Evolutionary conservation across 202 grass and related monocot genomes (phyloP).

Genomic region (Setaria viridis): DNA sequence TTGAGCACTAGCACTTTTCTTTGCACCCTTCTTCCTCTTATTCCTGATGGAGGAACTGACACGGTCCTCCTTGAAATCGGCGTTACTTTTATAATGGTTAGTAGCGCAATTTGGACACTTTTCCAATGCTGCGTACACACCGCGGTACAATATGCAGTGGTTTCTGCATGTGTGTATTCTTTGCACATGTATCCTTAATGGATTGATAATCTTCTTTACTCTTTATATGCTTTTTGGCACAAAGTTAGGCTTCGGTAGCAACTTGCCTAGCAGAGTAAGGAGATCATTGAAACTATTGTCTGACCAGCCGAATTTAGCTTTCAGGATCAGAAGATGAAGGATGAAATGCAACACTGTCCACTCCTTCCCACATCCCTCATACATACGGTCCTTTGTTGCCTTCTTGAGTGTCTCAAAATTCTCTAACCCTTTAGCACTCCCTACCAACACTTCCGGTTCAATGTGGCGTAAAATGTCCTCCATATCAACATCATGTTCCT

Average conservation of each 20-base stretch:
- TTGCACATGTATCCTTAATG: not conserved
- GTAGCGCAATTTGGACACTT: not conserved
- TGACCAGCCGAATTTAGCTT: too few species aligned
- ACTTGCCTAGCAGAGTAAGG: not conserved
- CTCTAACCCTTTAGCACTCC: too few species aligned
- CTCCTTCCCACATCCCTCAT: too few species aligned
- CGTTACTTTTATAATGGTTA: not conserved
- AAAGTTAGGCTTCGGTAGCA: not conserved
- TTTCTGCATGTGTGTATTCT: not conserved
- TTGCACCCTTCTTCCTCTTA: not conserved
- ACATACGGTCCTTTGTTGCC: too few species aligned
- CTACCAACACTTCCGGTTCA: too few species aligned
- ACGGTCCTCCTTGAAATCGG: accelerated
- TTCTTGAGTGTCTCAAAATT: too few species aligned
- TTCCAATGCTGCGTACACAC: accelerated
- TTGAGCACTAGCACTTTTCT: not conserved
- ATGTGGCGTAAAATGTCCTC: too few species aligned
- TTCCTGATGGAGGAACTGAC: too few species aligned
- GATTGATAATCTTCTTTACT: not conserved
- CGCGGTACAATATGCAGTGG: not conserved
- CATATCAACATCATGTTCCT: too few species aligned
- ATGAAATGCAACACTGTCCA: too few species aligned
- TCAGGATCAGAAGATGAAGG: too few species aligned
- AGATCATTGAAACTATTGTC: not conserved
- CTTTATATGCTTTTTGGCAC: not conserved